Evolutionary conservation across 768 basidiomycete genomes (phyloP), one percentile per base, ranked within the genome.

Genomic region (Suillus occidentalis): DNA sequence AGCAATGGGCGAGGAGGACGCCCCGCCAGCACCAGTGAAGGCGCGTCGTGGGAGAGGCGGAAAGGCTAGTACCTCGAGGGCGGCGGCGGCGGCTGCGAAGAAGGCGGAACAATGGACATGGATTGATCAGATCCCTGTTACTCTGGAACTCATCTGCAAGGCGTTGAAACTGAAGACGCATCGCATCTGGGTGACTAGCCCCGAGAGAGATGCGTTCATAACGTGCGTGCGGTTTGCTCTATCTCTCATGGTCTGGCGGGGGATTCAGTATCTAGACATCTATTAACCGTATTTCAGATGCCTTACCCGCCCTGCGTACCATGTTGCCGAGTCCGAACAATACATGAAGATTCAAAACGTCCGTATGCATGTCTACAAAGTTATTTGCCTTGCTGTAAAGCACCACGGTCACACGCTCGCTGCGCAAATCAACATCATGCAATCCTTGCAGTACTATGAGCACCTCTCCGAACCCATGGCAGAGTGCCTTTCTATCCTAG

Each of bases 381-480:
- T 95, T 68, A 88, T 98, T 62, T 98, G 95, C 76, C 79, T 90
- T 59, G 90, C 97, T 0, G 94, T 98, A 65, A 99, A 98, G 73
- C 87, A 91, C 69, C 95, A 98, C 67, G 87, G 85, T 4, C 96
- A 98, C 69, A 82, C 85, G 1, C 85, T 91, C 66, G 88, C 89
- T 25, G 92, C 93, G 0, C 95, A 97, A 72, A 96, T 92, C 66
- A 86, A 84, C 66, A 92, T 99, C 76, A 91, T 97, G 77, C 95
- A 97, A 73, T 88, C 86, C 56, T 81, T 99, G 16, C 95, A 96
- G 66, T 97, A 96, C 76, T 94, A 89, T 69, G 97, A 99, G 69
- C 97, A 99, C 72, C 85, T 97, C 25, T 87, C 93, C 0, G 97
- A 99, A 71, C 89, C 91, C 2, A 91, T 98, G 88, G 97, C 97